These are phyloP conservation scores for Medicago arabica DNA, from an alignment of 306 rosid species.

Conservation along the genomic window DNA sequence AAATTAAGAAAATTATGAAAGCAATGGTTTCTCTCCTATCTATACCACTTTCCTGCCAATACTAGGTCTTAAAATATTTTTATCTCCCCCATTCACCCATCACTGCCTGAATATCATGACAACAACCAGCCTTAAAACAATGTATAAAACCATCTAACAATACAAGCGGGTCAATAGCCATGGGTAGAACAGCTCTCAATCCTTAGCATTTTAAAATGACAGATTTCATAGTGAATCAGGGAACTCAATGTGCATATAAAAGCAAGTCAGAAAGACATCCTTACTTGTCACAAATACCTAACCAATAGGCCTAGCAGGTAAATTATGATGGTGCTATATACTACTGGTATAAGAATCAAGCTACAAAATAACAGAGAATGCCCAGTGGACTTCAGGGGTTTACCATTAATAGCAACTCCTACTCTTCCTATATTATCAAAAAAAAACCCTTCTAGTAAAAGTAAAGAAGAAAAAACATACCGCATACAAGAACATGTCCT, in stretches of 20 bases:
- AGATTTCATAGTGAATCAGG: neutral
- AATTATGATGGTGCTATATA: slow-evolving; percentile 26
- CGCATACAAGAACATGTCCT: slow-evolving; percentile 92
- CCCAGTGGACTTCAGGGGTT: slow-evolving; percentile 31
- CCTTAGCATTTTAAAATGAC: slow-evolving; percentile 24
- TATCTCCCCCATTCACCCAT: slow-evolving; percentile 35
- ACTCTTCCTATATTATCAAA: slow-evolving; percentile 26
- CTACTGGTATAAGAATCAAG: slow-evolving; percentile 23
- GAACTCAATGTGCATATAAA: neutral
- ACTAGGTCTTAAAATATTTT: neutral
- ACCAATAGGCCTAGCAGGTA: slow-evolving; percentile 22
- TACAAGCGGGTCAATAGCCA: neutral
- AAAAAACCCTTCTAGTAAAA: slow-evolving; percentile 14
- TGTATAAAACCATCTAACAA: neutral
- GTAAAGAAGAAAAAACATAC: slow-evolving; percentile 64
- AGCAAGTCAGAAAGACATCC: slow-evolving; percentile 20
- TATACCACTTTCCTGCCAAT: neutral
- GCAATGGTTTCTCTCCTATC: slow-evolving; percentile 13
- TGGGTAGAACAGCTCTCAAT: slow-evolving; percentile 1
- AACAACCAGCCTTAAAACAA: neutral
- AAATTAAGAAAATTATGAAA: slow-evolving; percentile 15
- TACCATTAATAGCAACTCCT: slow-evolving; percentile 35
- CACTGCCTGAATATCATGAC: slow-evolving; percentile 9
- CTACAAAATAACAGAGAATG: slow-evolving; percentile 26
- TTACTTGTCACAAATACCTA: slow-evolving; percentile 1